Evolutionary conservation across 345 rosid genomes (phyloP).

Genomic region (Ailanthus altissimus): DNA sequence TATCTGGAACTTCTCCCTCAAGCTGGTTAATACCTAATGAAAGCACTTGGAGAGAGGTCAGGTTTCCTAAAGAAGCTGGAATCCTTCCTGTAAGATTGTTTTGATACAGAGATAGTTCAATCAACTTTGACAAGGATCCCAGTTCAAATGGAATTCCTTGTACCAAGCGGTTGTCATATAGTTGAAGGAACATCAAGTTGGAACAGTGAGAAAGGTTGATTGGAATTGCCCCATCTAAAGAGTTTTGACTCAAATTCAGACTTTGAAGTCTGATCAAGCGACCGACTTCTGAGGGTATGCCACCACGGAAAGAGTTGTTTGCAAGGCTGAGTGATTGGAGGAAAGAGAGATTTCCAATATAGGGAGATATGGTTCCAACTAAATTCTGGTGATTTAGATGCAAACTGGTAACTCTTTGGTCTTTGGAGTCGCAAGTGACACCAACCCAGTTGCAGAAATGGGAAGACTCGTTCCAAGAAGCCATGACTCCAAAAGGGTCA

Average conservation of each 20-base stretch:
- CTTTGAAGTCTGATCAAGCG: slow-evolving; percentile 6
- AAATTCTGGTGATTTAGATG: background rate
- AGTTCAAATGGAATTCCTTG: slow-evolving; percentile 8
- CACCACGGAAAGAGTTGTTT: background rate
- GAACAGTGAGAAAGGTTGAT: slow-evolving; percentile 11
- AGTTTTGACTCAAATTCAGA: slow-evolving; percentile 13
- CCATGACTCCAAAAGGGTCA: background rate
- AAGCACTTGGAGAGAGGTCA: slow-evolving; percentile 8
- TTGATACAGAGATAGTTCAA: no score
- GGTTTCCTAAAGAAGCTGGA: slow-evolving; percentile 28
- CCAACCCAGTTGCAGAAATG: background rate
- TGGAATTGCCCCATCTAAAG: background rate
- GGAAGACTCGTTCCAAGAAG: background rate
- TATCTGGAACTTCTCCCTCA: background rate
- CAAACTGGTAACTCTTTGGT: background rate
- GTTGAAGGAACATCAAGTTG: no score
- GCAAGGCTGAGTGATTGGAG: background rate
- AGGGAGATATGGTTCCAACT: background rate
- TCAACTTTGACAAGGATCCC: slow-evolving; percentile 8
- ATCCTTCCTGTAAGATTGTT: slow-evolving; percentile 16
- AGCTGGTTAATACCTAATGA: background rate
- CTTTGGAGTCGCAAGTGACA: background rate
- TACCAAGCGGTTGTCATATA: no score
- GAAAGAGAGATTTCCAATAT: background rate
- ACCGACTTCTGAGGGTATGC: slow-evolving; percentile 20